Conservation (phyloP, 148 eudicot species). For the Amaranthus cruentus region DNA sequence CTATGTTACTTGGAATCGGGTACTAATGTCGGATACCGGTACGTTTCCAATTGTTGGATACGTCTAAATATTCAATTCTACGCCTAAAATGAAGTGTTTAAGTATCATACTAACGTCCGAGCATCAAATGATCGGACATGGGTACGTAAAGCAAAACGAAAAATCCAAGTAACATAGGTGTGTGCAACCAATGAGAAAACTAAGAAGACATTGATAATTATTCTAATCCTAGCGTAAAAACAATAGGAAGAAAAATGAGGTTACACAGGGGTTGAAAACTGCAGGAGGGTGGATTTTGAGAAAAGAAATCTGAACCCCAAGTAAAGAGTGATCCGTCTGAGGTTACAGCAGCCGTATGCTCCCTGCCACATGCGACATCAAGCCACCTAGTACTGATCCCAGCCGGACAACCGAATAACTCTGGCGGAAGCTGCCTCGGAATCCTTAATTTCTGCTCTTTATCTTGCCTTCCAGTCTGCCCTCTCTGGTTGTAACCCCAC, state of each 20-base stretch:
- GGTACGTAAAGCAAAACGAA: too few species aligned
- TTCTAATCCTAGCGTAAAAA: background rate
- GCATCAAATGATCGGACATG: too few species aligned
- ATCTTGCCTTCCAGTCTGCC: constrained; percentile 78
- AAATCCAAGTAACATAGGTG: background rate
- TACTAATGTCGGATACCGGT: too few species aligned
- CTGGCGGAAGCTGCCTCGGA: constrained; percentile 86
- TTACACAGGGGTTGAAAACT: constrained; percentile 32
- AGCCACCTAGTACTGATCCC: constrained; percentile 73
- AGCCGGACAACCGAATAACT: constrained; percentile 79
- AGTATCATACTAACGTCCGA: too few species aligned
- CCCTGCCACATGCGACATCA: constrained; percentile 91
- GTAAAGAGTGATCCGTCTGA: constrained; percentile 94
- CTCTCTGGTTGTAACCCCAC: constrained; percentile 93
- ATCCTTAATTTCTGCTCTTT: constrained; percentile 69
- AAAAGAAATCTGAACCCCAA: constrained; percentile 70
- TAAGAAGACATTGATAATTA: background rate
- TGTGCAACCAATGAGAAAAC: background rate
- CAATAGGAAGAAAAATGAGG: constrained; percentile 29
- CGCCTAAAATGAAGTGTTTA: too few species aligned
- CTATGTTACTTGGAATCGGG: too few species aligned
- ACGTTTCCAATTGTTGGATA: too few species aligned
- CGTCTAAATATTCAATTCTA: too few species aligned
- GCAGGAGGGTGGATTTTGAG: constrained; percentile 27
- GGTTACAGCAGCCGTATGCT: constrained; percentile 87